Evolutionary conservation across 306 rosid genomes (phyloP).

Genomic region (Echinosophora koreensis): DNA sequence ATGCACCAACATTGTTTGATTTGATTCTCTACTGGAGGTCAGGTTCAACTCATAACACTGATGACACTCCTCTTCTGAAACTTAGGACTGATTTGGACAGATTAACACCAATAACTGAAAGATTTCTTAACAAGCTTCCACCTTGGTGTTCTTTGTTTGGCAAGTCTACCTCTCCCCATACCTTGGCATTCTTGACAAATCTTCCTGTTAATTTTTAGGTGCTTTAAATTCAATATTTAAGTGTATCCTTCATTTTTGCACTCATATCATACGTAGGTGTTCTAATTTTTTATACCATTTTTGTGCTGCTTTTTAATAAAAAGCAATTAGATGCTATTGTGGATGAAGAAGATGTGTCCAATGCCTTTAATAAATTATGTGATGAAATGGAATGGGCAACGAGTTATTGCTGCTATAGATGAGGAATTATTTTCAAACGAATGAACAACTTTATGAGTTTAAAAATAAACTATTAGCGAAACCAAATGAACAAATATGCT

Average conservation of each 20-base stretch:
- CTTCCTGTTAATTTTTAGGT: constrained; percentile 72
- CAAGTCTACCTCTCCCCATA: constrained; percentile 85
- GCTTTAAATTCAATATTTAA: constrained; percentile 23
- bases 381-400: not conserved
- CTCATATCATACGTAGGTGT: constrained; percentile 17
- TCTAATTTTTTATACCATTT: constrained; percentile 22
- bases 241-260: constrained; percentile 32
- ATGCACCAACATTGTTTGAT: constrained; percentile 67
- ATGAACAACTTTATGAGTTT: too few relatives aligned
- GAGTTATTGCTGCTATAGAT: too few relatives aligned
- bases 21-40: constrained; percentile 68
- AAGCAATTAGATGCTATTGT: not conserved
- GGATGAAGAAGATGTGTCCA: constrained; percentile 3
- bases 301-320: constrained; percentile 6
- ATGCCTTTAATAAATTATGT: not conserved
- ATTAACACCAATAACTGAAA: constrained; percentile 65
- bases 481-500: too few relatives aligned
- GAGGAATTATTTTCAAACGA: too few relatives aligned
- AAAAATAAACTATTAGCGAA: too few relatives aligned
- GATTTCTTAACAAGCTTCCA: constrained; percentile 79
- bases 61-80: constrained; percentile 69
- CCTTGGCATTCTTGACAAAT: constrained; percentile 72
- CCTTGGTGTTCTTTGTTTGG: constrained; percentile 92
- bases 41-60: constrained; percentile 40
- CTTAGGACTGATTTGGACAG: constrained; percentile 79